Conservation (phyloP, 352 stramenopile genomes). For the Globisporangium paroecandrum region DNA sequence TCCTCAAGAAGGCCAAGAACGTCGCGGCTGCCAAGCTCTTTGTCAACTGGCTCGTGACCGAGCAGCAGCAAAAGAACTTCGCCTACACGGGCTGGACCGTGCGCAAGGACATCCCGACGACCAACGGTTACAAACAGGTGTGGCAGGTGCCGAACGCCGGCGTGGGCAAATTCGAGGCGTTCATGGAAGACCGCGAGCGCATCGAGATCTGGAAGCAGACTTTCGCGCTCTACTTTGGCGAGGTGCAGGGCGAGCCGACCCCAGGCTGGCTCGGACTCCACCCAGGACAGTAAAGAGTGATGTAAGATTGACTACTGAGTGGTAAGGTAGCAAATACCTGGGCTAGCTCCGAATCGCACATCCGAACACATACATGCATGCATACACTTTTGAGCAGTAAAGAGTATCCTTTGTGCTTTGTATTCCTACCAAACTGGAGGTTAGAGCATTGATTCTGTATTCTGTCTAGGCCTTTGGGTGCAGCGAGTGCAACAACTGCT, state of each 20-base stretch:
- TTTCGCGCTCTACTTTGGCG: conserved; percentile 54
- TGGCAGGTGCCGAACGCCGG: conserved; percentile 38
- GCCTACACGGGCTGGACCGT: conserved; percentile 21
- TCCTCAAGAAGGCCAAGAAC: conserved; percentile 55
- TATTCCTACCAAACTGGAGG: neutral
- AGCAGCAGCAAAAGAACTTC: conserved; percentile 27
- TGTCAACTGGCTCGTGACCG: conserved; percentile 47
- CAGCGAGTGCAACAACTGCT: conserved; percentile 43
- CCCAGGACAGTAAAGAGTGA: conserved; percentile 27
- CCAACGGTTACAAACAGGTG: conserved; percentile 23
- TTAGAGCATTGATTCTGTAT: neutral
- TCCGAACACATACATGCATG: neutral
- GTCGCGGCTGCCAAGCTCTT: conserved; percentile 52
- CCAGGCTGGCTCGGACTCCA: conserved; percentile 37
- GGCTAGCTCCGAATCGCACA: neutral
- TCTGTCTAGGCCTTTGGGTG: conserved; percentile 21
- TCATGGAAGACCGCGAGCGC: conserved; percentile 47
- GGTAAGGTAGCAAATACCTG: neutral
- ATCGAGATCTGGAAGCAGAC: conserved; percentile 39
- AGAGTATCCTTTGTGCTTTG: neutral
- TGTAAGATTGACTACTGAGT: neutral
- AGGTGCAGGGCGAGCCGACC: conserved; percentile 41
- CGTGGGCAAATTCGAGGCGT: conserved; percentile 30
- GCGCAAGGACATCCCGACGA: conserved; percentile 35
- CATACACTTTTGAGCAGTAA: neutral